Base-by-base conservation (phyloP, 2,329 filamentous ascomycete genomes). In the Cladorrhinum sp. region DNA sequence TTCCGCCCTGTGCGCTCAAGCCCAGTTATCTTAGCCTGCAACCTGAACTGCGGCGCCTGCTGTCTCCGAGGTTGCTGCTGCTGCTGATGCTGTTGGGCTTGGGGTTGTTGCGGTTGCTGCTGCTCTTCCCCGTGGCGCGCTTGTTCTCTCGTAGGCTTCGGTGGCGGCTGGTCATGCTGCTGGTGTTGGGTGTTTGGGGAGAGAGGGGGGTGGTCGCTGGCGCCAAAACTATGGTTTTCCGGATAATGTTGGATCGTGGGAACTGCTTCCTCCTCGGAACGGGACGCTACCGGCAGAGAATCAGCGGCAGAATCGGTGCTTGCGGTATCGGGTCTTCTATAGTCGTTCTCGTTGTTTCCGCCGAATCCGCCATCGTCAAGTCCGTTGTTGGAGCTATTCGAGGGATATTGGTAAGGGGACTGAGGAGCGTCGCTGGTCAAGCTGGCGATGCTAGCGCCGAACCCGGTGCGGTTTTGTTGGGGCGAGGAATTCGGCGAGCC, bases 11-110 rank as follows among this genome's bases (percentile, higher is more conserved):
- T 95, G 62, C 95, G 84, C 77, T 99, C 95, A 53, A 99, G 80
- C 1, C 90, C 92, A 0, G 93, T 97, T 65, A 99, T 92, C 79
- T 98, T 99, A 51, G 90, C 92, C 73, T 96, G 92, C 39, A 99
- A 83, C 75, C 91, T 94, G 76, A 90, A 93, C 64, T 89, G 42
- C n/a, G 90, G 88, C 58, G 85, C 83, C 49, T 84, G 77, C 10
- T 80, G 77, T 66, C 76, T 73, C 2, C 86, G 92, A 2, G 84
- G 86, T 59, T 79, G 79, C 62, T 78, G 76, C 57, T 75, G 73
- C 51, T 77, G 76, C 57, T 75, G 73, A 50, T 77, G 76, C 20
- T 54, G 61, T 52, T 63, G 59, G 8, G 60, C 56, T 26, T 60
- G 58, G 10, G 69, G 61, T 23, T 70, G 69, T 57, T 74, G 73